phyloP scores from a whole-genome alignment of 805 yeast species.

The Yarrowia bubula region DNA sequence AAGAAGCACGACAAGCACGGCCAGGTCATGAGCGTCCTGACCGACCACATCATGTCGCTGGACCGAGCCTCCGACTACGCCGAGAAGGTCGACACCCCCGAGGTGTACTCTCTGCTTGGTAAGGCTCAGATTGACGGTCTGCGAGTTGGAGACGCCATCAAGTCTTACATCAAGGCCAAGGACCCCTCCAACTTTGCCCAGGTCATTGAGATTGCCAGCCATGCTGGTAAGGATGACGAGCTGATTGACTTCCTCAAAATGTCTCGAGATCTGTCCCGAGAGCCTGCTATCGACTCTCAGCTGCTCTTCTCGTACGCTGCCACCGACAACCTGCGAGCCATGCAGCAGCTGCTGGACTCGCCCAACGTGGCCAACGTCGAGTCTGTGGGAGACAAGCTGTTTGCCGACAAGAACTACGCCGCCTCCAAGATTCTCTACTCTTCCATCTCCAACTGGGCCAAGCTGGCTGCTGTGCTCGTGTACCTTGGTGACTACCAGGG shows the following conservation, averaged over 20 bases:
- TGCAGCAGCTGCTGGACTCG: conserved; percentile 78
- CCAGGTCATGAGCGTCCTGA: conserved; percentile 85
- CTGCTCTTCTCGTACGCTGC: conserved; percentile 83
- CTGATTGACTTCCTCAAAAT: conserved; percentile 77
- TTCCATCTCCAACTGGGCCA: conserved; percentile 88
- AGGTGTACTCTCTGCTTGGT: conserved; percentile 93
- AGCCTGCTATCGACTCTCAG: conserved; percentile 90
- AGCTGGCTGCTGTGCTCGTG: conserved; percentile 94
- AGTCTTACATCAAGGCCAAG: conserved; percentile 85
- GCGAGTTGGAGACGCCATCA: conserved; percentile 86
- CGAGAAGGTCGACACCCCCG: conserved; percentile 80
- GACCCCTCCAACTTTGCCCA: conserved; percentile 87
- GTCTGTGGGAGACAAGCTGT: conserved; percentile 85
- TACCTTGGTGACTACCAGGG: conserved; percentile 88
- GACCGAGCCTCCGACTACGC: conserved; percentile 95
- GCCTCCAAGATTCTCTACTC: conserved; percentile 89
- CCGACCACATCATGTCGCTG: conserved; percentile 88
- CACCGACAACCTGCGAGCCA: conserved; percentile 69
- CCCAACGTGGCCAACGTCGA: conserved; percentile 93
- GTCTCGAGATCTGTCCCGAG: conserved; percentile 91
- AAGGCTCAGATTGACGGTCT: conserved; percentile 92
- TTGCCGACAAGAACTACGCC: conserved; percentile 74
- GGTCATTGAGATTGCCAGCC: conserved; percentile 92
- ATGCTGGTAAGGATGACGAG: conserved; percentile 95
- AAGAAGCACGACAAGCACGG: conserved; percentile 73